These are phyloP conservation scores for Aciculoconidium aculeatum DNA, from an alignment of 805 yeast species.

Conservation along the genomic window DNA sequence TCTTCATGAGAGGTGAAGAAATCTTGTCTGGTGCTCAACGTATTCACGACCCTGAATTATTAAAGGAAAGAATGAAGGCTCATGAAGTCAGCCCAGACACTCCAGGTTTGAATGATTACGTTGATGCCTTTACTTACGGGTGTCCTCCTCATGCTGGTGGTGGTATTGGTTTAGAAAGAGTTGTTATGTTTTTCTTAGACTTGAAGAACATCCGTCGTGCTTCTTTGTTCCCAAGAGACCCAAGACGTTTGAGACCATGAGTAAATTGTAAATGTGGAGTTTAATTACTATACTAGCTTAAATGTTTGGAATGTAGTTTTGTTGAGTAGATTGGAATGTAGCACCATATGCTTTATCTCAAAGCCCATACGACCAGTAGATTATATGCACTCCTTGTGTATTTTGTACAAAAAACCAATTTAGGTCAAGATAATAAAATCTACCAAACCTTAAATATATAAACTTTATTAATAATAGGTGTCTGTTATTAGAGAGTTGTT, in stretches of 20 bases:
- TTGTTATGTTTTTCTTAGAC: conserved; percentile 95
- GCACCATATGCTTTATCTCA: too few relatives aligned
- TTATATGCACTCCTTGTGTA: too few relatives aligned
- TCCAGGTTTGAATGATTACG: conserved; percentile 85
- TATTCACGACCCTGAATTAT: conserved; percentile 85
- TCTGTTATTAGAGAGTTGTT: too few relatives aligned
- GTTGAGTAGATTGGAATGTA: too few relatives aligned
- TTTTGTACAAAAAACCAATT: too few relatives aligned
- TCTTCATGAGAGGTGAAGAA: conserved; percentile 99
- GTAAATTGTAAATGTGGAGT: neutral
- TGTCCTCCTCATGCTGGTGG: conserved; percentile 99
- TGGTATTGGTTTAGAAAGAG: conserved; percentile 98
- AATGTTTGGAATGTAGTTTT: too few relatives aligned
- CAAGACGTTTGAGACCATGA: conserved; percentile 84
- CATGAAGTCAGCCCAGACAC: conserved; percentile 77
- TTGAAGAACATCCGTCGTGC: conserved; percentile 97
- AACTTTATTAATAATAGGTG: too few relatives aligned
- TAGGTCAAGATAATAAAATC: too few relatives aligned
- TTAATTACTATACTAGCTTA: too few relatives aligned
- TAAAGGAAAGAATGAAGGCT: conserved; percentile 72
- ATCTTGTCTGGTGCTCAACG: conserved; percentile 99
- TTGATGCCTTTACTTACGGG: conserved; percentile 88
- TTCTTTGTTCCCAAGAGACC: conserved; percentile 99
- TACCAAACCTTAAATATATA: too few relatives aligned
- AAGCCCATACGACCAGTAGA: too few relatives aligned